phyloP scores from a whole-genome alignment of 495 filamentous ascomycete genomes.

The Daldinia childiae region DNA sequence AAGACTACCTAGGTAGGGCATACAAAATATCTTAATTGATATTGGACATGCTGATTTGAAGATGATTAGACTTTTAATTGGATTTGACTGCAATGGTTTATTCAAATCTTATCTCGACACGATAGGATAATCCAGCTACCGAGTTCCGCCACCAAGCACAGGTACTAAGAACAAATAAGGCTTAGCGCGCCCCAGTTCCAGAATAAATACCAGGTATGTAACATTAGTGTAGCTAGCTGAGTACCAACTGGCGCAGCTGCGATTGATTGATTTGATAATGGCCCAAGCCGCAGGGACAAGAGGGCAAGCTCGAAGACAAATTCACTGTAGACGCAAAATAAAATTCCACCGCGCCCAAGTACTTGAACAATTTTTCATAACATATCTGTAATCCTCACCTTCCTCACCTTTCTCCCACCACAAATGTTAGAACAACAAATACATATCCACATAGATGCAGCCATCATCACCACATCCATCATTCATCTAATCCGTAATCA shows the following conservation, averaged over 20 bases:
- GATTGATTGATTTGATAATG: slow-evolving; percentile 39
- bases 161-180: slow-evolving; percentile 15
- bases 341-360: neutral
- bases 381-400: slow-evolving; percentile 16
- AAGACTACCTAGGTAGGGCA: too few species aligned
- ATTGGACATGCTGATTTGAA: neutral
- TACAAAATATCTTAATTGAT: too few species aligned
- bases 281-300: slow-evolving; percentile 29
- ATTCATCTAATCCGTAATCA: slow-evolving; percentile 37
- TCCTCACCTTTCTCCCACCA: neutral
- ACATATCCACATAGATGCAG: slow-evolving; percentile 22
- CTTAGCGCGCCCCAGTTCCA: slow-evolving; percentile 21
- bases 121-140: slow-evolving; percentile 34
- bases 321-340: slow-evolving; percentile 22
- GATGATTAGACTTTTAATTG: too few species aligned
- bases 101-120: neutral
- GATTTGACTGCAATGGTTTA: neutral
- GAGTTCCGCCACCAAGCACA: neutral
- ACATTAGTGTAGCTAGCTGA: slow-evolving; percentile 9
- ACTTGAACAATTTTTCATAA: slow-evolving; percentile 17
- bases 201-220: slow-evolving; percentile 11
- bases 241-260: slow-evolving; percentile 19
- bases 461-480: slow-evolving; percentile 17
- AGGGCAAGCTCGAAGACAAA: slow-evolving; percentile 34
- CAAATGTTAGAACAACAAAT: slow-evolving; percentile 11